Evolutionary conservation across 495 filamentous ascomycete species (phyloP), one percentile per base, ranked within the genome.

Genomic region (Aspergillus conjunctus): DNA sequence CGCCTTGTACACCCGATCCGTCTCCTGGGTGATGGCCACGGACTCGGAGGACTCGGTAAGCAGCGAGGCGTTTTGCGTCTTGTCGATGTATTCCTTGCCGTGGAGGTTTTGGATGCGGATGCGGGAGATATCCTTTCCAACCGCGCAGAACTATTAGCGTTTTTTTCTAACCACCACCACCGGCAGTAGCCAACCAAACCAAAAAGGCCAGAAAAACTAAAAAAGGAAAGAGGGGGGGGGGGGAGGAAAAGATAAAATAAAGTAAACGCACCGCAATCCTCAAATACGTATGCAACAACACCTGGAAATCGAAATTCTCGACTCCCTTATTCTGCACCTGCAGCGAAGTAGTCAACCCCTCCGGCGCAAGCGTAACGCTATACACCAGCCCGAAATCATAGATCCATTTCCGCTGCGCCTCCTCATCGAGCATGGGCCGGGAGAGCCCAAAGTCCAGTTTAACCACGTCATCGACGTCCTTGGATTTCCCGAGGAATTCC

Each of bases 381-480:
- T 98, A 99, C 53, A 97, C 91, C 52, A 97, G 79, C 15, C 87
- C 89, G 67, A 99, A 99, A 51, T 87, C 84, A 69, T 87, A 90
- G 11, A 90, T 86, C 91, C 93, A 97, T 17, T 81, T 76, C 61
- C 81, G 80, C 51, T 81, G 82, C 63, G 81, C 80, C 31, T 86
- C 80, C 3, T 86, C 84, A 65, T 80, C 82, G 52, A 98, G 71
- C 73, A 87, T 88, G 21, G 79, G 76, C 45, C 86, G 82, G 30
- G 86, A 88, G 41, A 99, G 87, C 20, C 95, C 94, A 68, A 99
- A 98, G 73, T 99, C 95, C 45, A 98, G 84, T 80, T 94, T 96
- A 54, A 97, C 87, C 12, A 82, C 82, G 56, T 84, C 76, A 60
- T 90, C 87, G 52, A 79, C 83, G 7, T 73, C 72, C 51, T 63